A percentile compares a stretch with the other conserved stretches of the same genome.
Evolutionary conservation across 495 filamentous ascomycete species (phyloP).

Genomic region (Geopyxis carbonaria): DNA sequence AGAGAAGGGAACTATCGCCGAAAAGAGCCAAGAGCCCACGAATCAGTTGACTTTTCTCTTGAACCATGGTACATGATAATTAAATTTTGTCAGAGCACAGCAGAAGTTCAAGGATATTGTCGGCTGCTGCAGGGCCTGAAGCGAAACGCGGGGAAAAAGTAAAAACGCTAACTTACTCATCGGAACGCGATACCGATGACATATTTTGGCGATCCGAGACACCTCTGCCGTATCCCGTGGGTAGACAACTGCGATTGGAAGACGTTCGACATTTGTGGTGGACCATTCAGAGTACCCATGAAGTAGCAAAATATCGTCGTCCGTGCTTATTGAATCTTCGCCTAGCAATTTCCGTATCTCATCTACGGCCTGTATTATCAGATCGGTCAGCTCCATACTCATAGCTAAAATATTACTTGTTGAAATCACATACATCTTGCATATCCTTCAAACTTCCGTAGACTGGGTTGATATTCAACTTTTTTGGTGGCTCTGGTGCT

Average conservation of each 20-base stretch:
- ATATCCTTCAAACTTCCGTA: too few relatives aligned
- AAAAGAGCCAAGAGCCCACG: too few relatives aligned
- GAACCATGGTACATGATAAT: too few relatives aligned
- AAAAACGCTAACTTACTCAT: slow-evolving; percentile 33
- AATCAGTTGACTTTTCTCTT: too few relatives aligned
- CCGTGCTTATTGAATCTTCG: slow-evolving; percentile 62
- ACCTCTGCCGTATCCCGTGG: slow-evolving; percentile 64
- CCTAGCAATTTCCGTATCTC: slow-evolving; percentile 42
- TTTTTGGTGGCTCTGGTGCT: too few relatives aligned
- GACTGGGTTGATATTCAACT: too few relatives aligned
- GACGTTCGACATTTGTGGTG: slow-evolving; percentile 52
- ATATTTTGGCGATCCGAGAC: slow-evolving; percentile 59
- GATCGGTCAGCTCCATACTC: too few relatives aligned
- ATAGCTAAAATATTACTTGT: too few relatives aligned
- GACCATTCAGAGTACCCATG: slow-evolving; percentile 91
- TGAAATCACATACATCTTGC: too few relatives aligned
- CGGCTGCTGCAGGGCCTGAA: too few relatives aligned
- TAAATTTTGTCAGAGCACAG: too few relatives aligned
- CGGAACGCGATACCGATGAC: slow-evolving; percentile 65
- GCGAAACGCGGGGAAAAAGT: slow-evolving; percentile 6
- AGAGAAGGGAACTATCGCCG: slow-evolving; percentile 49
- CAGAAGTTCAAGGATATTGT: too few relatives aligned
- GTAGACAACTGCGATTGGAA: slow-evolving; percentile 45
- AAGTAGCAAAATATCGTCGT: slow-evolving; percentile 58
- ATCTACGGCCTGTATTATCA: slow-evolving; percentile 39